Percentiles rank a stretch among this genome's conserved stretches.
These are phyloP conservation scores for Rhizopogon rudus DNA, from an alignment of 768 basidiomycete genomes.

Conservation along the genomic window DNA sequence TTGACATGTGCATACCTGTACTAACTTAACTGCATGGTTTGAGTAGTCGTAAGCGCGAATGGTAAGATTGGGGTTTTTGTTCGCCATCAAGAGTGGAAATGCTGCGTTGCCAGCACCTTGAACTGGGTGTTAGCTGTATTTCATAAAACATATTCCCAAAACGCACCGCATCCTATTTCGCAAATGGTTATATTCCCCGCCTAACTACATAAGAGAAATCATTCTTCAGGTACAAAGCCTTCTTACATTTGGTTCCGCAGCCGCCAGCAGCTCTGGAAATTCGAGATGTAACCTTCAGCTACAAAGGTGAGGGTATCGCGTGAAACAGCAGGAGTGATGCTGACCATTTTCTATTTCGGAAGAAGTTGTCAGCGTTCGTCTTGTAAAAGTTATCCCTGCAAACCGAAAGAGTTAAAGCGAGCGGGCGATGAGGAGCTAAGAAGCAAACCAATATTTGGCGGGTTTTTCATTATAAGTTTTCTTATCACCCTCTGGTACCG, in stretches of 20 bases:
- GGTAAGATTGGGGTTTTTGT: conserved; percentile 71
- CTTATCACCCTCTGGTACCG: conserved; percentile 72
- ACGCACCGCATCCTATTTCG: conserved; percentile 88
- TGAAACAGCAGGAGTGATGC: not conserved
- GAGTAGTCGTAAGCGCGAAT: conserved; percentile 92
- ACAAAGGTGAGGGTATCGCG: not conserved
- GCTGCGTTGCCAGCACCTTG: conserved; percentile 92
- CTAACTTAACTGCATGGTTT: conserved; percentile 79
- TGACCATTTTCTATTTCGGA: conserved; percentile 89
- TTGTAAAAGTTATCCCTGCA: conserved; percentile 93
- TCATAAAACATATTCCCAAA: not conserved
- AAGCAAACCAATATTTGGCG: conserved; percentile 60
- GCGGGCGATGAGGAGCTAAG: conserved; percentile 22
- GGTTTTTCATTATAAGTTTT: conserved; percentile 69
- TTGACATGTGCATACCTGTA: conserved; percentile 54
- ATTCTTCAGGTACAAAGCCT: conserved; percentile 7
- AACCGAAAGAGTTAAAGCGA: conserved; percentile 16
- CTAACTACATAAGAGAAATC: conserved; percentile 31
- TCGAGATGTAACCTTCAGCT: conserved; percentile 78
- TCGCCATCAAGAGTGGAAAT: conserved; percentile 81
- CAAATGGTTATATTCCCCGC: conserved; percentile 74
- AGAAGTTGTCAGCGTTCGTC: conserved; percentile 81
- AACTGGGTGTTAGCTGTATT: conserved; percentile 4
- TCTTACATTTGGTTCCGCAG: conserved; percentile 61
- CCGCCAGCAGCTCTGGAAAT: conserved; percentile 81